Evolutionary conservation across 106 monocot genomes (phyloP).

Genomic region (Dendrobium catenatum): DNA sequence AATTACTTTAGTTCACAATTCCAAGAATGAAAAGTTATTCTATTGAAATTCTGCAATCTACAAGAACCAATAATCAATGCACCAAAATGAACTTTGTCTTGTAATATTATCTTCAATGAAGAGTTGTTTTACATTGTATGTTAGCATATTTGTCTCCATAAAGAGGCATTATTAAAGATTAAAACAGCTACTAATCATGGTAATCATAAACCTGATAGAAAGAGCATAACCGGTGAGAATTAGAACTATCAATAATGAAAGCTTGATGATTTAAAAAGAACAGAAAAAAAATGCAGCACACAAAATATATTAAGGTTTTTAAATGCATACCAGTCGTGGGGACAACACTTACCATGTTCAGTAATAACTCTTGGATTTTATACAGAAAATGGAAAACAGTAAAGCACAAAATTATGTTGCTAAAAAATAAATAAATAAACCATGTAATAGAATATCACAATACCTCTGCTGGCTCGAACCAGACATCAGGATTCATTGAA

Average conservation of each 20-base stretch:
- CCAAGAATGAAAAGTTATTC: no score
- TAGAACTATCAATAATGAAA: not conserved
- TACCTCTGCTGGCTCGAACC: slow-evolving; percentile 99
- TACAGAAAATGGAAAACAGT: not conserved
- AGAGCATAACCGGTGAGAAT: not conserved
- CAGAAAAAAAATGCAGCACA: not conserved
- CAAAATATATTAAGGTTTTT: not conserved
- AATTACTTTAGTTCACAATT: no score
- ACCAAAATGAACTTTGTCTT: no score
- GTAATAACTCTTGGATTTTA: not conserved
- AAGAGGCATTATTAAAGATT: no score
- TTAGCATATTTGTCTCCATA: no score
- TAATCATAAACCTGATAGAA: not conserved
- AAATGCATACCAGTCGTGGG: not conserved
- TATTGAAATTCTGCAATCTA: no score
- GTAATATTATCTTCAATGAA: no score
- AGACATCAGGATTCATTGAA: slow-evolving; percentile 88
- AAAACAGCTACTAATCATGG: no score
- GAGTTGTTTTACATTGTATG: no score
- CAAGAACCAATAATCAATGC: no score
- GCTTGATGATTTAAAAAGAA: not conserved
- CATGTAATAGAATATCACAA: not conserved
- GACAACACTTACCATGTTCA: not conserved
- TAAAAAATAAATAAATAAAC: not conserved
- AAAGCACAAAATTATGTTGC: not conserved